phyloP scores from a whole-genome alignment of 2,329 filamentous ascomycete genomes.

The Elsinoe perseae region DNA sequence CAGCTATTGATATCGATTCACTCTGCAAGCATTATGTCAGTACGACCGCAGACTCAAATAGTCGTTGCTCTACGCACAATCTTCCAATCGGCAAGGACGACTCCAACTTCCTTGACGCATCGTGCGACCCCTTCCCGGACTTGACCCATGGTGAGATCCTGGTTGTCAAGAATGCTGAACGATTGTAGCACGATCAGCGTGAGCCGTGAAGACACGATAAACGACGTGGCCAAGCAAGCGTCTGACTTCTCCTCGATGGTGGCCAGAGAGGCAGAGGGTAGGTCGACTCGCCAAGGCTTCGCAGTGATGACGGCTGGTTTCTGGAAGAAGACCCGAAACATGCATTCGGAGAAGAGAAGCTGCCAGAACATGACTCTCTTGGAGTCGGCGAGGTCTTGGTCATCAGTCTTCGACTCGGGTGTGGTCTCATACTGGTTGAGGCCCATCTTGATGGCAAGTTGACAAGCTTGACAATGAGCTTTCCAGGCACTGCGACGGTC shows the following conservation, averaged over 20 bases:
- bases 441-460: neutral
- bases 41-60: neutral
- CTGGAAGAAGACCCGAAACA: constrained; percentile 2
- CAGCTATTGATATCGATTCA: constrained; percentile 1
- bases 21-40: neutral
- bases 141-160: neutral
- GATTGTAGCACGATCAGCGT: neutral
- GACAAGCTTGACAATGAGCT: constrained; percentile 4
- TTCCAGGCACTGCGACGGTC: constrained; percentile 3
- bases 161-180: neutral
- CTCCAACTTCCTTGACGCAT: neutral
- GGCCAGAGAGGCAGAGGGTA: neutral
- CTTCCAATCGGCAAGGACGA: constrained; percentile 6
- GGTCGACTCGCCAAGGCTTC: constrained; percentile 8
- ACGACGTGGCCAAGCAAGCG: neutral
- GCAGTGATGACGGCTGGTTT: constrained; percentile 10
- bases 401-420: neutral
- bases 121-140: neutral
- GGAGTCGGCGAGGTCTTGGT: constrained; percentile 1
- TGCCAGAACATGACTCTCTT: constrained; percentile 12
- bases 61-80: neutral
- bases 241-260: neutral
- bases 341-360: constrained; percentile 7
- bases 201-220: neutral
- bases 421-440: constrained; percentile 2